Evolutionary conservation across 441 rosid genomes (phyloP).

Genomic region (Arabidopsis hybrid): DNA sequence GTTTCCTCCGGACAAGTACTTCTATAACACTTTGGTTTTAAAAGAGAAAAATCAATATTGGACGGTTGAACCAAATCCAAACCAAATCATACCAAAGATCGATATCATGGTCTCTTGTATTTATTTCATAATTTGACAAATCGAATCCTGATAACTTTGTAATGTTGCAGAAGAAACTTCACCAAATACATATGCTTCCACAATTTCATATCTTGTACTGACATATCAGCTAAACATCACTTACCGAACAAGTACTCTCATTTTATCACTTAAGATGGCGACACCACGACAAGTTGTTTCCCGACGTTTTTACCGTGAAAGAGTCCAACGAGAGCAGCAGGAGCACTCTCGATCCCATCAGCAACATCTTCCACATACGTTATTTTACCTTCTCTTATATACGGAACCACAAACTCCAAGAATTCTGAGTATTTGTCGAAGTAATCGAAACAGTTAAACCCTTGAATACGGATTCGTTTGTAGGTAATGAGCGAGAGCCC

Average conservation of each 20-base stretch:
- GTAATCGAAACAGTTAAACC: constrained; percentile 46
- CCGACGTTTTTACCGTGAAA: constrained; percentile 56
- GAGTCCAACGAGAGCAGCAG: constrained; percentile 57
- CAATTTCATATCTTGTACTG: not conserved
- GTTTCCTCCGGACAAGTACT: no score
- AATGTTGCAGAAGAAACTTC: not conserved
- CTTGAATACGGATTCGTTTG: constrained; percentile 50
- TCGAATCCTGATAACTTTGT: not conserved
- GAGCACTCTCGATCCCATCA: constrained; percentile 57
- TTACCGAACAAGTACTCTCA: not conserved
- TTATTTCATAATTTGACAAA: not conserved
- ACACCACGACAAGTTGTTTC: constrained; percentile 55
- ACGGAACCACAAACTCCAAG: constrained; percentile 52
- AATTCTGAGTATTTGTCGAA: constrained; percentile 47
- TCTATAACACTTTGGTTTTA: no score
- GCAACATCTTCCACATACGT: constrained; percentile 55
- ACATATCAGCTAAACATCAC: not conserved
- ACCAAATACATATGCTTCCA: not conserved
- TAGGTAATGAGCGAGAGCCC: constrained; percentile 43
- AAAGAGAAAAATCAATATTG: no score
- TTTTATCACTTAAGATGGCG: constrained; percentile 18
- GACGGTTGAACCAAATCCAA: not conserved
- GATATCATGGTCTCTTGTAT: not conserved
- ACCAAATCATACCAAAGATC: not conserved
- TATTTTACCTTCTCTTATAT: constrained; percentile 52